Base-by-base conservation (phyloP, 495 filamentous ascomycete genomes). In the Neurospora tetrasperma region DNA sequence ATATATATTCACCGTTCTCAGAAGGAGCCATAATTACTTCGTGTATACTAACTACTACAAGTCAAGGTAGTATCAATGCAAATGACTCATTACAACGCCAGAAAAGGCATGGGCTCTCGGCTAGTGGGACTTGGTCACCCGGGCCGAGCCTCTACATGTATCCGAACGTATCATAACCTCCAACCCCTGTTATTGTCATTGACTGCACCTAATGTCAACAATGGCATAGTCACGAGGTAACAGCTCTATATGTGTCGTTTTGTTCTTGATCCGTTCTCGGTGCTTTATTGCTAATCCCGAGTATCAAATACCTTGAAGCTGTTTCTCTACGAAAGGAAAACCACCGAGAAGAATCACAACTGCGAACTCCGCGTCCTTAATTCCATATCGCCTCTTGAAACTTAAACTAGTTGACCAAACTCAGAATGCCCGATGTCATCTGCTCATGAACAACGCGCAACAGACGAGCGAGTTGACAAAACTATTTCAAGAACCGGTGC, bases 371-470 rank as follows among this genome's bases (percentile, higher is more conserved):
- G 75, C 74, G 42, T 75, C 74, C 3, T 4, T 20, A n/a, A 9
- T 44, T 77, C 81, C 89, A 92, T 12, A 87, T 82, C 42, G 80
- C 85, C 76, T 90, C 86, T 31, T 80, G 76, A 59, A 59, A 23
- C 2, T 3, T 0, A 20, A 20, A 10, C 44, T 46, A 7, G 44
- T 10, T 46, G 44, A 46, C 44, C 2, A 46, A 8, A 46, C 9
- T 7, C 44, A 46, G 7, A 46, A 10, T 20, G n/a, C 44, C 18
- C 44, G 8, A 46, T 10, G 4, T 20, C 44, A 46, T 4, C 44
- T 20, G 16, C 7, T 20, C 44, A n/a, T 46, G n/a, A 46, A 8
- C 44, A 46, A n/a, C 44, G n/a, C 44, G 16, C n/a, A 46, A n/a
- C 44, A 46, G 16, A 46, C 18, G 18, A 46, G 44, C 18, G 18